These are phyloP conservation scores for Malassezia equina DNA, from an alignment of 1,284 basidiomycete species.

Conservation along the genomic window DNA sequence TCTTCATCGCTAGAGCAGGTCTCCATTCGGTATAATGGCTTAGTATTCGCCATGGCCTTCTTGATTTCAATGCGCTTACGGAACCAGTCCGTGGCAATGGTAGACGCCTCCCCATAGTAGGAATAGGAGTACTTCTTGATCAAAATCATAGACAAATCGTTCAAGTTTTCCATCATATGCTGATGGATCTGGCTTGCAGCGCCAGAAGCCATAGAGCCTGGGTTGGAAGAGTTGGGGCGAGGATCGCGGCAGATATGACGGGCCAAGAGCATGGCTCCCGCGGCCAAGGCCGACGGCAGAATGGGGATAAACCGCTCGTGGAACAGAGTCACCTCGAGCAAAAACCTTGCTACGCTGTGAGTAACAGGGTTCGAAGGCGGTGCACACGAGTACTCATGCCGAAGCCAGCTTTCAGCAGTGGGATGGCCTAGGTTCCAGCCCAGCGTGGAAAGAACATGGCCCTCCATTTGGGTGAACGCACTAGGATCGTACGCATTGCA, in stretches of 20 bases:
- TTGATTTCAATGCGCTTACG: conserved; percentile 26
- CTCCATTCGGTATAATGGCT: conserved; percentile 14
- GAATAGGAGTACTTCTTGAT: conserved; percentile 94
- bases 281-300: conserved; percentile 73
- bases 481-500: conserved; percentile 89
- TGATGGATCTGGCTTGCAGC: conserved; percentile 37
- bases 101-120: conserved; percentile 87
- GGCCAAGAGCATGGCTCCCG: conserved; percentile 76
- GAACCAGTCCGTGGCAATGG: conserved; percentile 83
- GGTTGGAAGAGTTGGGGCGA: conserved; percentile 19
- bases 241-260: conserved; percentile 58
- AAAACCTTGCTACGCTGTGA: conserved; percentile 85
- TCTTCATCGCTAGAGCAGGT: conserved; percentile 24
- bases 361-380: conserved; percentile 52
- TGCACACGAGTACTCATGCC: conserved; percentile 50
- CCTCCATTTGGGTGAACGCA: conserved; percentile 67
- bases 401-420: conserved; percentile 92
- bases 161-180: conserved; percentile 71
- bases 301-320: conserved; percentile 86
- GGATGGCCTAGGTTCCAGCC: conserved; percentile 96
- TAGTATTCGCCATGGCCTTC: conserved; percentile 18
- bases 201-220: background rate
- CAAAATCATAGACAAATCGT: conserved; percentile 80
- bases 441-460: conserved; percentile 88
- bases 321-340: conserved; percentile 97